Conservation (phyloP, 2,329 filamentous ascomycete genomes). For the Alternaria brassicae region DNA sequence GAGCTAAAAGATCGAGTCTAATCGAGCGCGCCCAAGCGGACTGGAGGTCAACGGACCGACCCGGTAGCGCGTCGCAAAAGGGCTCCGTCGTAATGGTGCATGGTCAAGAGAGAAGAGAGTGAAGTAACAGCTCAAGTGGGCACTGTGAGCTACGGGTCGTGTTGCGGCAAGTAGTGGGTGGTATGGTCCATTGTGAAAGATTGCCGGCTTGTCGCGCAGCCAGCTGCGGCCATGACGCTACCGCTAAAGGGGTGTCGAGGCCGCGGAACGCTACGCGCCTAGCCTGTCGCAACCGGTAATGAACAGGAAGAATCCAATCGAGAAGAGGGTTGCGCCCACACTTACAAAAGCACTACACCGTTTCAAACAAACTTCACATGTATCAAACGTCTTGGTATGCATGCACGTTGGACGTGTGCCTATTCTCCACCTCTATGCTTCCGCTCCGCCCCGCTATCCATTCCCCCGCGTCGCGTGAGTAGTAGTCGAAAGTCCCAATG, state of each 20-base stretch:
- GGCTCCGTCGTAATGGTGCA: slow-evolving; percentile 14
- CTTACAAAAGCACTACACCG: neutral
- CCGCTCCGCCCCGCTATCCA: slow-evolving; percentile 7
- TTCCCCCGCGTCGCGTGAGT: slow-evolving; percentile 6
- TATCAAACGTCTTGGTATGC: neutral
- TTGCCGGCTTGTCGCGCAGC: slow-evolving; percentile 12
- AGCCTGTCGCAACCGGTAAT: slow-evolving; percentile 3
- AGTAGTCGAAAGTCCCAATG: neutral
- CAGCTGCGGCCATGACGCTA: slow-evolving; percentile 9
- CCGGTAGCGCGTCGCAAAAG: slow-evolving; percentile 26
- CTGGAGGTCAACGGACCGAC: slow-evolving; percentile 31
- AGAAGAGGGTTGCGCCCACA: neutral
- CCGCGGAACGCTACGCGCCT: slow-evolving; percentile 3
- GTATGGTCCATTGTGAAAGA: slow-evolving; percentile 5
- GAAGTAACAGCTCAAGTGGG: neutral
- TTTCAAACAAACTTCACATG: neutral
- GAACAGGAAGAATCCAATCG: neutral
- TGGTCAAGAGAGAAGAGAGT: slow-evolving; percentile 8
- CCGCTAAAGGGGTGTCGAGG: slow-evolving; percentile 6
- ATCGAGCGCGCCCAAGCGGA: slow-evolving; percentile 11
- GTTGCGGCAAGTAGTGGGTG: neutral
- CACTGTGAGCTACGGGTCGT: neutral
- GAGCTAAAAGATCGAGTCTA: slow-evolving; percentile 11
- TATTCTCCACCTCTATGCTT: slow-evolving; percentile 1
- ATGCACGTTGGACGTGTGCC: slow-evolving; percentile 5